These are phyloP conservation scores for Rhizophagus clarus DNA, from an alignment of 192 early-diverging fungal genomes.

Conservation along the genomic window DNA sequence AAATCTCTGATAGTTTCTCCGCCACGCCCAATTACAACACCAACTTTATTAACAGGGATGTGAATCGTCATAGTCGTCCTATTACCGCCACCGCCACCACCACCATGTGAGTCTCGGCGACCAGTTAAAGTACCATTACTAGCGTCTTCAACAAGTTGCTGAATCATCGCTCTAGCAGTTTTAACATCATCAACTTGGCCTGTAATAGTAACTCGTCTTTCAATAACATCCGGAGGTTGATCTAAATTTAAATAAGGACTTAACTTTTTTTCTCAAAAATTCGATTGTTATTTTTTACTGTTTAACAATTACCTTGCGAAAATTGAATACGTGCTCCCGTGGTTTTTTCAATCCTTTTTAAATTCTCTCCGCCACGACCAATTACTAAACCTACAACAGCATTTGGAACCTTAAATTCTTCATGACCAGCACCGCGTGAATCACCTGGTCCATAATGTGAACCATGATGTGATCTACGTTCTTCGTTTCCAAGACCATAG, in stretches of 20 bases:
- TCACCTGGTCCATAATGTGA: constrained; percentile 38
- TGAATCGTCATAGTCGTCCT: constrained; percentile 51
- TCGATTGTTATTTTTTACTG: not conserved
- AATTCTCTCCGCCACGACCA: constrained; percentile 76
- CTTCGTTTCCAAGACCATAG: constrained; percentile 44
- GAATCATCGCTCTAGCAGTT: constrained; percentile 55
- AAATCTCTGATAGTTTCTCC: constrained; percentile 79
- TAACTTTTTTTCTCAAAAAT: not conserved
- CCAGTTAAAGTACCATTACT: constrained; percentile 26
- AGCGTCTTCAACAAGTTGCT: constrained; percentile 45
- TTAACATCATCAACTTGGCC: constrained; percentile 52
- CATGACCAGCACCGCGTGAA: constrained; percentile 39
- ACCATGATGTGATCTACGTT: constrained; percentile 33
- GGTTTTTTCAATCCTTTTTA: constrained; percentile 74
- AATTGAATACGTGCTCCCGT: constrained; percentile 78
- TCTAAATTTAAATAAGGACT: constrained; percentile 25
- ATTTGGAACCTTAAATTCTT: constrained; percentile 63
- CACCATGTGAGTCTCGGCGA: constrained; percentile 18
- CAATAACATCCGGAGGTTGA: constrained; percentile 46
- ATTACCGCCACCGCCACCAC: constrained; percentile 38
- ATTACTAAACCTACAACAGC: constrained; percentile 80
- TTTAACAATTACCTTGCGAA: constrained; percentile 44
- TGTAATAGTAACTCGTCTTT: constrained; percentile 52
- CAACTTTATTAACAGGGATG: constrained; percentile 72
- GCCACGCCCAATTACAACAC: constrained; percentile 79